Evolutionary conservation across 2,329 filamentous ascomycete species (phyloP).

Genomic region (Fusarium avenaceum): DNA sequence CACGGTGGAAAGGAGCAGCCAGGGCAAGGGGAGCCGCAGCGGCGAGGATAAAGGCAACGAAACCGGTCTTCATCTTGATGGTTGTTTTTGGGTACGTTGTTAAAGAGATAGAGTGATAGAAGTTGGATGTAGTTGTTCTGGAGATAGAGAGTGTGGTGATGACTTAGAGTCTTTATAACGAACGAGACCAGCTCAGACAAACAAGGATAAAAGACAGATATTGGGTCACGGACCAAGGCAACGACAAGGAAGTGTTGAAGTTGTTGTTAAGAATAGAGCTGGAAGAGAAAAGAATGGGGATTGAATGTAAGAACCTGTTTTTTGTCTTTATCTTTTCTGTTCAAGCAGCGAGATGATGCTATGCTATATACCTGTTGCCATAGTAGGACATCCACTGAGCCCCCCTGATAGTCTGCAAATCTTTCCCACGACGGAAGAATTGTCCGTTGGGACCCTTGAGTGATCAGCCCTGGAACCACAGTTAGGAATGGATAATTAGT

Average conservation of each 20-base stretch:
- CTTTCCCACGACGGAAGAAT: conserved; percentile 19
- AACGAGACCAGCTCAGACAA: conserved; percentile 34
- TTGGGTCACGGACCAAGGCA: conserved; percentile 37
- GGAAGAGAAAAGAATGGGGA: conserved; percentile 11
- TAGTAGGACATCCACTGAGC: not conserved
- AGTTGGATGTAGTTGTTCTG: conserved; percentile 9
- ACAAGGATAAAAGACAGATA: conserved; percentile 23
- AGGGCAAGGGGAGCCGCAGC: conserved; percentile 34
- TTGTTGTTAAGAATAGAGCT: conserved; percentile 27
- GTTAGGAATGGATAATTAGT: too few relatives aligned
- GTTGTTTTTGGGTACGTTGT: not conserved
- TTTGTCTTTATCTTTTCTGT: not conserved
- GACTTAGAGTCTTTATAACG: conserved; percentile 26
- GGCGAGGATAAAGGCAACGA: conserved; percentile 38
- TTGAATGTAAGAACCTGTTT: conserved; percentile 21
- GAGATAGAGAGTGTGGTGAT: conserved; percentile 2
- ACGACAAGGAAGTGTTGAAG: conserved; percentile 4
- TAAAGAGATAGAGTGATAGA: conserved; percentile 10
- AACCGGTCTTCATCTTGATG: conserved; percentile 47
- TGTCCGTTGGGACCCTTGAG: conserved; percentile 20
- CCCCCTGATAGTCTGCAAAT: conserved; percentile 31
- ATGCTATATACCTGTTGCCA: conserved; percentile 29
- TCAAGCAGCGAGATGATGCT: not conserved
- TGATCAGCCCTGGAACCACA: conserved; percentile 1
- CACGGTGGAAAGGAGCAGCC: conserved; percentile 37